phyloP scores from a whole-genome alignment of 2,329 filamentous ascomycete species.

The Cercospora berteroae region DNA sequence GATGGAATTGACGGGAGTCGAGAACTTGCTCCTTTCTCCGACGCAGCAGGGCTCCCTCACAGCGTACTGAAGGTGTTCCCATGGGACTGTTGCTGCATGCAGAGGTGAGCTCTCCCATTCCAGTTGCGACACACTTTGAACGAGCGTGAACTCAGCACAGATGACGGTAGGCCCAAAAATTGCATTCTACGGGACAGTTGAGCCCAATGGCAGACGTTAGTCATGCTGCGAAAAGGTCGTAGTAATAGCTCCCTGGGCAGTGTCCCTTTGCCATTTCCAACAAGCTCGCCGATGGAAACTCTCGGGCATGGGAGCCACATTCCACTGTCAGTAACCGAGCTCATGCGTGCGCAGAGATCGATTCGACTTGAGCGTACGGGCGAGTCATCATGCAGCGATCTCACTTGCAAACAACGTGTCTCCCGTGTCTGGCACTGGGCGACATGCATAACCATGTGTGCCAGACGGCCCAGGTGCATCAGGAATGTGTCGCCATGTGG shows the following conservation, averaged over 20 bases:
- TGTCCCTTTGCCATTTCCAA: not conserved
- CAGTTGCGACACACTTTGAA: not conserved
- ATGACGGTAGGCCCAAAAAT: not conserved
- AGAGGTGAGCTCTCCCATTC: not conserved
- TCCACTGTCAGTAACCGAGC: not conserved
- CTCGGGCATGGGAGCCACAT: not conserved
- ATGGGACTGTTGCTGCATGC: not conserved
- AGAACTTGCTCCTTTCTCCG: not conserved
- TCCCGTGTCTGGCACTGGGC: slow-evolving; percentile 8
- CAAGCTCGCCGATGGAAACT: not conserved
- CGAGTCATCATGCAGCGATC: not conserved
- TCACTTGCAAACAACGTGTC: slow-evolving; percentile 1
- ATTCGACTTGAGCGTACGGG: not conserved
- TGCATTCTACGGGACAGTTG: not conserved
- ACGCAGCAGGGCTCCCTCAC: not conserved
- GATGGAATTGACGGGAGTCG: not conserved
- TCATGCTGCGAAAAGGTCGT: slow-evolving; percentile 4
- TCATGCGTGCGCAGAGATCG: slow-evolving; percentile 5
- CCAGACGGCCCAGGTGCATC: slow-evolving; percentile 4
- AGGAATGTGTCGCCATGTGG: slow-evolving; percentile 10
- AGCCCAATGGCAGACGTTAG: not conserved
- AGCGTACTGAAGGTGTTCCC: not conserved
- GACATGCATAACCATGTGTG: slow-evolving; percentile 5
- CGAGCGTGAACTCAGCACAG: not conserved
- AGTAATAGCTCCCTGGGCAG: slow-evolving; percentile 1